Base-by-base conservation (phyloP, 2,329 filamentous ascomycete species). In the Colletotrichum godetiae region DNA sequence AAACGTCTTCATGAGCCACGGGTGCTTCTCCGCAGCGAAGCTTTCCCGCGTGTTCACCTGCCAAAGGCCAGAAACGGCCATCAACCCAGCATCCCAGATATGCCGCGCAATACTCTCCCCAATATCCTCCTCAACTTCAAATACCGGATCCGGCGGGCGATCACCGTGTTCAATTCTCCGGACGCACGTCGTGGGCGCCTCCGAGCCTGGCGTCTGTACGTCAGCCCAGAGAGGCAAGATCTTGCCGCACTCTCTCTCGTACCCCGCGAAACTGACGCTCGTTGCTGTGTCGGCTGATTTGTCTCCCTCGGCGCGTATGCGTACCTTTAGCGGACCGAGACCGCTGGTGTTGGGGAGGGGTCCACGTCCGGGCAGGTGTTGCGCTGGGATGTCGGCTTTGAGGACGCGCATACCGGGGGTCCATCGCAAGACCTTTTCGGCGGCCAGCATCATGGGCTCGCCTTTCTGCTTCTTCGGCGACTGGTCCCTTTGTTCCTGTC, bases 51-150 rank as follows among this genome's bases (percentile, higher is more conserved):
- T 52, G 8, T 37, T 53, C 31, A 63, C 46, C 1, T 72, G 52
- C 72, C 67, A 72, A 12, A 87, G 60, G 12, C 83, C 76, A 1
- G 82, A 82, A 1, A 84, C 80, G 1, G 86, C 84, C 6, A 88
- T 81, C 11, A 90, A 80, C 0, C 89, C 89, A 1, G 85, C 88
- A 65, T 91, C 89, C 89, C 89, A 91, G 6, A 91, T 82, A 73
- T 91, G 89, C 3, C 89, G 85, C 0, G 89, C 88, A 67, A 91
- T 90, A 77, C 88, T 90, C 79, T 91, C 88, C 15, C 88, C 89
- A 11, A 91, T 85, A 65, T 90, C 88, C 73, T 91, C 89, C 66
- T 88, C 86, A 5, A 90, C 80, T 33, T 85, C 82, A 8, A 89
- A 73, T 11, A 75, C 76, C 0, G 79, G 76, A 2, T 78, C 58